Evolutionary conservation across 345 rosid genomes (phyloP).

Genomic region (Triadica sebifera): DNA sequence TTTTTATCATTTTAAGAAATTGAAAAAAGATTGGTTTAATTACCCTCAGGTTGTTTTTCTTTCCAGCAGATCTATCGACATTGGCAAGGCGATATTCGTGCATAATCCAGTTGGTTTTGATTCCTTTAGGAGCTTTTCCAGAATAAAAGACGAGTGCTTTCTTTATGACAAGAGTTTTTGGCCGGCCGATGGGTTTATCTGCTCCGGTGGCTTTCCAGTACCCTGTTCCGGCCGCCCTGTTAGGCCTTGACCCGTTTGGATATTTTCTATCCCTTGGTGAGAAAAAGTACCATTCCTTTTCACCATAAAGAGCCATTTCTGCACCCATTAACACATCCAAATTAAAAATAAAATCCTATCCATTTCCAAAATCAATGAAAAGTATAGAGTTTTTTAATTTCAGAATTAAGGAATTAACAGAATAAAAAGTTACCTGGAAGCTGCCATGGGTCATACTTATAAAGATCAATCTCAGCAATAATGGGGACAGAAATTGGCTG

Average conservation of each 20-base stretch:
- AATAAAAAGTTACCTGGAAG: conserved; percentile 62
- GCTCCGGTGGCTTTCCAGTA: conserved; percentile 97
- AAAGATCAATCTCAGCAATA: conserved; percentile 80
- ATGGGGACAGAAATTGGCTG: conserved; percentile 59
- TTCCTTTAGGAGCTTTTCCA: conserved; percentile 78
- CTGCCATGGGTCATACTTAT: conserved; percentile 86
- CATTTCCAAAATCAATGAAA: neutral
- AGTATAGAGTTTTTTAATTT: neutral
- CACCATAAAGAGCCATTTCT: conserved; percentile 78
- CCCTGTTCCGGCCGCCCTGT: conserved; percentile 83
- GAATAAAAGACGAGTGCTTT: conserved; percentile 88
- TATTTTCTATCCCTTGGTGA: conserved; percentile 86
- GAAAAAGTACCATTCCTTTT: conserved; percentile 93
- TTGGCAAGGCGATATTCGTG: conserved; percentile 90
- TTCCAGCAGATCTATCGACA: conserved; percentile 72
- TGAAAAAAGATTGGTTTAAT: neutral
- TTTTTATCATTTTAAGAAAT: too few relatives aligned
- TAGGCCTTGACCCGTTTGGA: conserved; percentile 84
- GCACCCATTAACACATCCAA: neutral
- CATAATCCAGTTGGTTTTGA: conserved; percentile 97
- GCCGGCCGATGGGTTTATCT: conserved; percentile 84
- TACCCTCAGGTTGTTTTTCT: conserved; percentile 65
- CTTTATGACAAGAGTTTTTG: conserved; percentile 71
- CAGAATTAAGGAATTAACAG: too few relatives aligned
- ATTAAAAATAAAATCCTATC: neutral